A percentile compares a stretch with the other conserved stretches of the same genome.
These are phyloP conservation scores for Claviceps sp. DNA, from an alignment of 2,329 filamentous ascomycete genomes.

Conservation along the genomic window DNA sequence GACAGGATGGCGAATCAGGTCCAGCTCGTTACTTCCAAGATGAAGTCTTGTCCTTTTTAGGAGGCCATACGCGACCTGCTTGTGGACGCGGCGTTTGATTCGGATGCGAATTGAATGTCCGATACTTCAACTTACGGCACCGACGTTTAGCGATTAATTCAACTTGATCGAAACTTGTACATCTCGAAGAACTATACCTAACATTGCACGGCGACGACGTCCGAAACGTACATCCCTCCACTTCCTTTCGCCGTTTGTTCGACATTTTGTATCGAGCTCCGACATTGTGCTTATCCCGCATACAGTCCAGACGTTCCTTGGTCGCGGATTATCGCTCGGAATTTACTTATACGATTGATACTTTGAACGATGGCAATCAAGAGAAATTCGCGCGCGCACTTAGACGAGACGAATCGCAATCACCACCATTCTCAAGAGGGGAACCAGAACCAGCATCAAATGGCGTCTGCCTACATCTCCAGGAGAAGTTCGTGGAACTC, in stretches of 20 bases:
- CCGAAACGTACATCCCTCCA: neutral
- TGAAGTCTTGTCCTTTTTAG: constrained; percentile 10
- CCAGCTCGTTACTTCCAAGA: constrained; percentile 10
- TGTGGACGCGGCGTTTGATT: neutral
- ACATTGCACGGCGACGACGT: neutral
- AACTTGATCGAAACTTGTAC: too few relatives aligned
- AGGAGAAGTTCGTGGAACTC: constrained; percentile 18
- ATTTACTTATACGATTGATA: neutral
- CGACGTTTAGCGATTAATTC: too few relatives aligned
- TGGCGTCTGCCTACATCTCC: constrained; percentile 13
- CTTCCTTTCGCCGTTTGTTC: neutral
- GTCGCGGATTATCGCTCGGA: too few relatives aligned
- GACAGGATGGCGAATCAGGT: constrained; percentile 12
- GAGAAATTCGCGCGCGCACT: constrained; percentile 12
- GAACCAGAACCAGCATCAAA: constrained; percentile 5
- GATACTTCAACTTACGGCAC: too few relatives aligned
- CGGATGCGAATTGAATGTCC: neutral
- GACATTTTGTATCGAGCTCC: neutral
- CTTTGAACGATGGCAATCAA: constrained; percentile 11
- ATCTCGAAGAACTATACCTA: too few relatives aligned
- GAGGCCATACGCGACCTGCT: constrained; percentile 1
- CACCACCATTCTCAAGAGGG: constrained; percentile 4
- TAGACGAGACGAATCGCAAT: constrained; percentile 9
- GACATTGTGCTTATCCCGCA: neutral
- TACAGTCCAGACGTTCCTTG: neutral